These are phyloP conservation scores for Lotmaria passim DNA, from an alignment of 208 protist genomes.

Conservation along the genomic window DNA sequence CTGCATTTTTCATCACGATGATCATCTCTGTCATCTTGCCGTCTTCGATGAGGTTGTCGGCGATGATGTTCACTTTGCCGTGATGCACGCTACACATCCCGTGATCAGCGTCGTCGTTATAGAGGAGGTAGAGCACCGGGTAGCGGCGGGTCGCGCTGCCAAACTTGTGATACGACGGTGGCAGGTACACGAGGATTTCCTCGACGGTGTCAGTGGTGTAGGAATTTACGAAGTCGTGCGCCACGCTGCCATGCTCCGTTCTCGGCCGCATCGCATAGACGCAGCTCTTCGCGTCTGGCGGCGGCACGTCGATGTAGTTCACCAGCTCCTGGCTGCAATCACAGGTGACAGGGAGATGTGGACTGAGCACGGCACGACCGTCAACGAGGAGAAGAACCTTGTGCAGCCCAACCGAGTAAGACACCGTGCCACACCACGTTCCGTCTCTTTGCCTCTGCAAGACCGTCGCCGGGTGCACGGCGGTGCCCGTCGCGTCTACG, in stretches of 20 bases:
- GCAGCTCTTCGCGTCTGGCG: conserved; percentile 1
- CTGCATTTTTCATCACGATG: conserved; percentile 34
- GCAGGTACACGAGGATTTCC: conserved; percentile 42
- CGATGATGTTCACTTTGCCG: conserved; percentile 50
- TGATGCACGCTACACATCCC: conserved; percentile 31
- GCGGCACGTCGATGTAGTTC: conserved; percentile 51
- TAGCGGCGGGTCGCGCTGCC: conserved; percentile 29
- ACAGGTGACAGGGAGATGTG: conserved; percentile 34
- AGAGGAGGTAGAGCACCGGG: conserved; percentile 47
- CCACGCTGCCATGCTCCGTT: conserved; percentile 30
- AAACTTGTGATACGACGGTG: conserved; percentile 36
- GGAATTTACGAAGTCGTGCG: conserved; percentile 26
- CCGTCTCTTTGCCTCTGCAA: conserved; percentile 13
- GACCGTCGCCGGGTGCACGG: background rate
- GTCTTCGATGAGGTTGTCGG: conserved; percentile 43
- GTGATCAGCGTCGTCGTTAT: conserved; percentile 35
- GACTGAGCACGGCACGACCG: conserved; percentile 34
- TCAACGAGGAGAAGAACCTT: conserved; percentile 38
- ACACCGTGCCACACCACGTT: conserved; percentile 16
- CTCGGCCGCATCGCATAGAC: conserved; percentile 15
- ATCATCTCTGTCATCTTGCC: conserved; percentile 29
- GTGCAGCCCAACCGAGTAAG: conserved; percentile 27
- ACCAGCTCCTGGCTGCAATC: conserved; percentile 19
- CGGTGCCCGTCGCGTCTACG: background rate
- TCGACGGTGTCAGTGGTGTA: conserved; percentile 29